Evolutionary conservation across 345 rosid species (phyloP).

Genomic region (Citrus australasica): DNA sequence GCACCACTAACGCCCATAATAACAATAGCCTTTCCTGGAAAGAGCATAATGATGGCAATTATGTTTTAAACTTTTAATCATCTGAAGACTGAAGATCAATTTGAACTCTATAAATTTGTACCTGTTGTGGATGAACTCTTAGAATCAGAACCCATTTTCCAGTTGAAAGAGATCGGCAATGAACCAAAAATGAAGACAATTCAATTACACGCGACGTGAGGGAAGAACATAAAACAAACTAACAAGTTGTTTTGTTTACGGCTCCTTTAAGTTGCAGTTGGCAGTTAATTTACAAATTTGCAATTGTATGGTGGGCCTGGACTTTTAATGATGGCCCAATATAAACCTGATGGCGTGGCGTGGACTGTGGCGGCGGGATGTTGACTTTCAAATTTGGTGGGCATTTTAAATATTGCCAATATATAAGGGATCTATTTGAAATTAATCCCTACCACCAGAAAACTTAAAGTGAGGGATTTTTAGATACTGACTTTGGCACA

Average conservation of each 20-base stretch:
- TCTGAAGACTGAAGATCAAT: neutral
- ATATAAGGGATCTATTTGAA: neutral
- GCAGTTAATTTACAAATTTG: too few relatives aligned
- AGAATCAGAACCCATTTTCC: neutral
- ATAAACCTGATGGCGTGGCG: neutral
- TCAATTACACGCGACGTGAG: neutral
- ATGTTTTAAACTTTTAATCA: neutral
- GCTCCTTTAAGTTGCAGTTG: neutral
- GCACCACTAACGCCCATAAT: constrained; percentile 81
- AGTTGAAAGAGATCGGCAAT: neutral
- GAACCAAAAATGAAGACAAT: neutral
- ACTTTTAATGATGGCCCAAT: too few relatives aligned
- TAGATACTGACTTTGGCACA: neutral
- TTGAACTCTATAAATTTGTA: neutral
- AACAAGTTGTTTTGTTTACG: neutral
- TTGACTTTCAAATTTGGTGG: neutral
- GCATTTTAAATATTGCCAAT: neutral
- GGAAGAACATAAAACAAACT: neutral
- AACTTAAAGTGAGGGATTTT: neutral
- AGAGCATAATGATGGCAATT: neutral
- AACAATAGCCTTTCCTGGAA: constrained; percentile 44
- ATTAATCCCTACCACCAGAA: neutral
- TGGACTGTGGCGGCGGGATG: neutral
- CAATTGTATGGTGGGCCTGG: too few relatives aligned
- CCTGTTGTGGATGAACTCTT: neutral